Evolutionary conservation across 139 green algal species (phyloP), one percentile per base, ranked within the genome.

Genomic region (Asterochloris erici): DNA sequence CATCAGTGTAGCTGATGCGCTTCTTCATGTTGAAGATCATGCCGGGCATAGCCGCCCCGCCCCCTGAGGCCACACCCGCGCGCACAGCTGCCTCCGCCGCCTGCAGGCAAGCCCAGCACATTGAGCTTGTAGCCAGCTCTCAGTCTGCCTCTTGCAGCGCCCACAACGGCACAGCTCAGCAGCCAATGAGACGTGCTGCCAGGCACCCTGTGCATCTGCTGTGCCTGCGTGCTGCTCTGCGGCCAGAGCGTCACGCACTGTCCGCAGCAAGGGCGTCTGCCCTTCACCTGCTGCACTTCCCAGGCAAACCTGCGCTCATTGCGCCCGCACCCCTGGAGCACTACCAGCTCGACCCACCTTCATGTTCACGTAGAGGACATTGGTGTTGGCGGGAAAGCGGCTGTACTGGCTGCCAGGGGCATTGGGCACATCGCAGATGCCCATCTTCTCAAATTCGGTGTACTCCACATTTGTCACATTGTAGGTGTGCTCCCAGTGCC

Each of bases 21-120:
- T 99, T 99, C 81, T 96, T 96, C n/a, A 94, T 86, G 87, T 99
- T 99, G 85, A 99, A 95, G 74, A 99, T 98, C 79, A 99, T 95
- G 61, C 97, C 97, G 0, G 96, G 96, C 82, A 99, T 89, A 47
- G 92, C 81, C 86, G 85, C 91, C 27, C 92, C 85, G 54, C 90
- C 91, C 66, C 84, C 86, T 0, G 66, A 74, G 0, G 68, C 71
- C 47, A 93, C 82, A 15, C 87, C 87, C n/a, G 78, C 81, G 4
- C 83, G 79, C 79, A 96, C 87, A 63, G 86, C 86, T 4, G 78
- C 75, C 77, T 93, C 89, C 12, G 92, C 90, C 13, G 90, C 84
- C 38, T 87, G 77, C 63, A 64, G 19, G 47, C 13, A 10, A 81
- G 66, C 10, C 66, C 17, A 26, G 66, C 66, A 71, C 66, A 71